phyloP scores from a whole-genome alignment of 768 basidiomycete genomes.

The Suillus subluteus region DNA sequence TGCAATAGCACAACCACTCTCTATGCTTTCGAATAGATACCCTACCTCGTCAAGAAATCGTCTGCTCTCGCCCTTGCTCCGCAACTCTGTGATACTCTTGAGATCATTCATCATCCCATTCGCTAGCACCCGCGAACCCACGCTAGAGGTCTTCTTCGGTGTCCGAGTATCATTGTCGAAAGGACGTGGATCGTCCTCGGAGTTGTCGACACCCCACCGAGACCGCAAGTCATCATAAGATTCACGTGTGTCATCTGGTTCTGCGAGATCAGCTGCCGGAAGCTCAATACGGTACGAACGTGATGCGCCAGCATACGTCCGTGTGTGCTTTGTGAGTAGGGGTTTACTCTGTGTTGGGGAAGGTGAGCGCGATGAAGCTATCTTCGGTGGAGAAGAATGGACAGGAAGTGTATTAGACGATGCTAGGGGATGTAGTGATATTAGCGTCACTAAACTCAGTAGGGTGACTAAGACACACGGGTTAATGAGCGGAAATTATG shows the following conservation, averaged over 20 bases:
- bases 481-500: not conserved
- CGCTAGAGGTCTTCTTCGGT: slow-evolving; percentile 22
- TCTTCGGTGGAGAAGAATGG: slow-evolving; percentile 27
- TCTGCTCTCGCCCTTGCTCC: slow-evolving; percentile 79
- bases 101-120: slow-evolving; percentile 71
- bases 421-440: slow-evolving; percentile 21
- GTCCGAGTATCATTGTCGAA: slow-evolving; percentile 20
- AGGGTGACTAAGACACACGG: not conserved
- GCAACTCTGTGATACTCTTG: slow-evolving; percentile 79
- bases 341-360: slow-evolving; percentile 30
- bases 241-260: slow-evolving; percentile 48
- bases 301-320: slow-evolving; percentile 76
- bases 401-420: slow-evolving; percentile 26
- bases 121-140: slow-evolving; percentile 47
- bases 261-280: slow-evolving; percentile 56
- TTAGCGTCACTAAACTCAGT: not conserved
- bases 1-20: slow-evolving; percentile 49
- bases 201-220: slow-evolving; percentile 83
- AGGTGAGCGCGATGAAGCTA: slow-evolving; percentile 30
- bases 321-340: slow-evolving; percentile 42
- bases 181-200: slow-evolving; percentile 68
- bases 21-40: slow-evolving; percentile 83
- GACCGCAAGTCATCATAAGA: slow-evolving; percentile 74
- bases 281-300: slow-evolving; percentile 80
- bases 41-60: slow-evolving; percentile 85